A percentile compares a stretch with the other conserved stretches of the same genome.
Conservation (phyloP, 1,284 basidiomycete genomes). For the Wolfiporia cocos region DNA sequence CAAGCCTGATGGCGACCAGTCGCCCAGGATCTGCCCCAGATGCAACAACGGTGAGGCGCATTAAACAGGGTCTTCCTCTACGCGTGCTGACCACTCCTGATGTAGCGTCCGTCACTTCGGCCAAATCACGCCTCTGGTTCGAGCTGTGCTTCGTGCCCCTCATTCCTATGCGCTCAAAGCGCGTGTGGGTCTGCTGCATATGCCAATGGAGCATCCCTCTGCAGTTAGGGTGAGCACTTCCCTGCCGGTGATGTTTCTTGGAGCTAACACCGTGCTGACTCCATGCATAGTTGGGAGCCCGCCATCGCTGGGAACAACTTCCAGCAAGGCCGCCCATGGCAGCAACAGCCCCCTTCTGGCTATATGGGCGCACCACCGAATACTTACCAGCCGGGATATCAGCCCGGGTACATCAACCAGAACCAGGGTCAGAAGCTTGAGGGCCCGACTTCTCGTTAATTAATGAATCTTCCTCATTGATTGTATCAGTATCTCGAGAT, state of each 20-base stretch:
- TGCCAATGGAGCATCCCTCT: slow-evolving; percentile 42
- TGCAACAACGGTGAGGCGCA: slow-evolving; percentile 38
- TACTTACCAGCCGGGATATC: slow-evolving; percentile 20
- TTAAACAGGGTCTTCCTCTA: slow-evolving; percentile 3
- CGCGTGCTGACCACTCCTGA: neutral
- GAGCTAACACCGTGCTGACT: slow-evolving; percentile 1
- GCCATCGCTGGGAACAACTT: slow-evolving; percentile 20
- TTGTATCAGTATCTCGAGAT: neutral
- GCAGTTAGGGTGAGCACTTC: slow-evolving; percentile 35
- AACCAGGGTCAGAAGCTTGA: slow-evolving; percentile 7
- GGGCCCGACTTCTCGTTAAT: neutral
- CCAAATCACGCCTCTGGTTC: slow-evolving; percentile 46
- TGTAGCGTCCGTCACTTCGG: slow-evolving; percentile 38
- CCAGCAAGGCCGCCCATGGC: slow-evolving; percentile 19
- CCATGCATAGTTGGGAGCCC: slow-evolving; percentile 38
- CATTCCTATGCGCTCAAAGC: slow-evolving; percentile 37
- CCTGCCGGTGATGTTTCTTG: slow-evolving; percentile 5
- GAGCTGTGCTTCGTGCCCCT: slow-evolving; percentile 47
- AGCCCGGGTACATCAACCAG: slow-evolving; percentile 22
- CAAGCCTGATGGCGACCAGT: slow-evolving; percentile 35
- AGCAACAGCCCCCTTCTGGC: slow-evolving; percentile 9
- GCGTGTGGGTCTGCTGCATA: slow-evolving; percentile 46
- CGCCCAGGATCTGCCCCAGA: slow-evolving; percentile 39
- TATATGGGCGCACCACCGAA: slow-evolving; percentile 15
- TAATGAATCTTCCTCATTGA: neutral